Evolutionary conservation across 768 basidiomycete species (phyloP).

Genomic region (Floccularia luteovirens): DNA sequence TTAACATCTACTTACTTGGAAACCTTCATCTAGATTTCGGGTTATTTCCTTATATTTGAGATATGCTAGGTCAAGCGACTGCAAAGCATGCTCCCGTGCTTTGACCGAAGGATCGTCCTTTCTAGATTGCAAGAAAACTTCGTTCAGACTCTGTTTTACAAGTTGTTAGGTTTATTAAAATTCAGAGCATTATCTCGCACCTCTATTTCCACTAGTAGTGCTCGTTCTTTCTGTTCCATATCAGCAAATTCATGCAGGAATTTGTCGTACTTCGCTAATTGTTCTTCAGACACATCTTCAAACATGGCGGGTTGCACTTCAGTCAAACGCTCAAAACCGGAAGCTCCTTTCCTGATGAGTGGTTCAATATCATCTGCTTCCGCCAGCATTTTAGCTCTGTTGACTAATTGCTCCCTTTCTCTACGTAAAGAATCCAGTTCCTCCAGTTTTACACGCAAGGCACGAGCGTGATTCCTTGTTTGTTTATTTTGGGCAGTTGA

Average conservation of each 20-base stretch:
- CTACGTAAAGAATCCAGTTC: constrained; percentile 67
- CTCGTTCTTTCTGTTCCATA: constrained; percentile 53
- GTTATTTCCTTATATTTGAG: constrained; percentile 83
- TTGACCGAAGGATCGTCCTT: constrained; percentile 73
- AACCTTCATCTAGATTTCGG: constrained; percentile 82
- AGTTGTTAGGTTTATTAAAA: constrained; percentile 1
- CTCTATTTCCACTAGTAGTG: constrained; percentile 60
- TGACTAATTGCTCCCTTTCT: constrained; percentile 52
- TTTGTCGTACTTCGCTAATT: constrained; percentile 75
- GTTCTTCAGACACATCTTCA: constrained; percentile 72
- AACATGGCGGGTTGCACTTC: constrained; percentile 85
- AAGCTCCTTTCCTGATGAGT: constrained; percentile 58
- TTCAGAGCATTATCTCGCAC: constrained; percentile 28
- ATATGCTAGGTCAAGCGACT: constrained; percentile 78
- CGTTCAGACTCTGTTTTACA: constrained; percentile 45
- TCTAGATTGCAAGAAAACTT: constrained; percentile 66
- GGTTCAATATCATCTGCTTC: constrained; percentile 68
- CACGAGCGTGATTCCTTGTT: constrained; percentile 60
- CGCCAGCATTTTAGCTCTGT: constrained; percentile 53
- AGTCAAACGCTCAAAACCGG: constrained; percentile 54
- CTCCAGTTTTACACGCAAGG: constrained; percentile 69
- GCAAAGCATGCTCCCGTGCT: constrained; percentile 74
- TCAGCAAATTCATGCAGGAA: constrained; percentile 54
- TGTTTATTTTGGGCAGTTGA: constrained; percentile 31
- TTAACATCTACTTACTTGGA: constrained; percentile 50